phyloP scores from a whole-genome alignment of 2,329 filamentous ascomycete genomes.

The Aspergillus melleus region DNA sequence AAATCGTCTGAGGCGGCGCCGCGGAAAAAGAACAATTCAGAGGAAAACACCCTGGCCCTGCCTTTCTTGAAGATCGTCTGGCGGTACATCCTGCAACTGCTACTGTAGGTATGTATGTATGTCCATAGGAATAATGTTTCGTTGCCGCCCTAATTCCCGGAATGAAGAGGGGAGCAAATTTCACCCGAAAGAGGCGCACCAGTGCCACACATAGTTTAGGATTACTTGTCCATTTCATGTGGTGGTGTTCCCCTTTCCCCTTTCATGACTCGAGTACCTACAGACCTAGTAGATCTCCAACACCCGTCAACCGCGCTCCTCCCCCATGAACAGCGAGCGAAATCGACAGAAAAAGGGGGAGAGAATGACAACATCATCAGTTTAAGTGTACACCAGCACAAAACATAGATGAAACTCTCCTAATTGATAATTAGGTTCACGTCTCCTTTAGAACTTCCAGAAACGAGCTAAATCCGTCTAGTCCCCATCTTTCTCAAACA shows the following conservation, averaged over 20 bases:
- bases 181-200: background rate
- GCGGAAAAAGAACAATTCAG: constrained; percentile 7
- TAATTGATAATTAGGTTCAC: constrained; percentile 6
- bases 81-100: no score
- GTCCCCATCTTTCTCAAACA: constrained; percentile 2
- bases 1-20: constrained; percentile 4
- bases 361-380: background rate
- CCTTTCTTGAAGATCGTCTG: no score
- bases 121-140: background rate
- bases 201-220: background rate
- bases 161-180: background rate
- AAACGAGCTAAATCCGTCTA: constrained; percentile 15
- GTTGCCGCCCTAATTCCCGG: constrained; percentile 13
- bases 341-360: background rate
- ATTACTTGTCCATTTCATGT: background rate
- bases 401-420: constrained; percentile 21
- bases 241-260: background rate
- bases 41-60: background rate
- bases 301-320: background rate
- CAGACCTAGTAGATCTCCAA: background rate
- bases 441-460: constrained; percentile 18
- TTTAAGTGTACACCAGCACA: constrained; percentile 4
- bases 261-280: constrained; percentile 1
- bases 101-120: background rate
- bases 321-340: background rate